These are phyloP conservation scores for Citrus mangshanensis DNA, from an alignment of 345 rosid species.

Conservation along the genomic window DNA sequence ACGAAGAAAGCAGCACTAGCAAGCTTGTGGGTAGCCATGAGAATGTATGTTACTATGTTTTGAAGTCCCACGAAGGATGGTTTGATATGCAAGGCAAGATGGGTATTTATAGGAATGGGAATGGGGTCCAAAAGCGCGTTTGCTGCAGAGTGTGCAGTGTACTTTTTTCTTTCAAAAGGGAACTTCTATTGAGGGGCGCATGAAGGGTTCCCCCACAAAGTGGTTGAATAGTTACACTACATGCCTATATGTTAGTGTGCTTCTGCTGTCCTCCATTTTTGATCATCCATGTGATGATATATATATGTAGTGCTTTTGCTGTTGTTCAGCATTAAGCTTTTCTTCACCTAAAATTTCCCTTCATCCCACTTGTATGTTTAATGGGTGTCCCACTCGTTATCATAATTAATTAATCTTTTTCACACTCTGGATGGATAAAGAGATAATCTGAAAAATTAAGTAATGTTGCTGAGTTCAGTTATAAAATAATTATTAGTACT, in stretches of 20 bases:
- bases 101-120: constrained; percentile 34
- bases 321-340: not conserved
- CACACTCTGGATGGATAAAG: not conserved
- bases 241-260: constrained; percentile 11
- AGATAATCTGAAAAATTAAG: not conserved
- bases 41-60: not conserved
- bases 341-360: not conserved
- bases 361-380: not conserved
- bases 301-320: not conserved
- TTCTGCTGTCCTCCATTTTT: constrained; percentile 40
- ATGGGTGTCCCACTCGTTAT: constrained; percentile 15
- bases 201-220: constrained; percentile 5
- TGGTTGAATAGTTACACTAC: constrained; percentile 7
- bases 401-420: not conserved
- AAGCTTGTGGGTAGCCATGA: constrained; percentile 28
- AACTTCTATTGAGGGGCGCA: not conserved
- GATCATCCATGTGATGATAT: not conserved
- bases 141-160: not conserved
- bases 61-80: not conserved
- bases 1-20: constrained; percentile 23
- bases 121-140: constrained; percentile 14
- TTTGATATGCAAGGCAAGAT: not conserved
- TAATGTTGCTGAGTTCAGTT: not conserved
- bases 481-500: no score
- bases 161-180: constrained; percentile 13